phyloP scores from a whole-genome alignment of 805 yeast species.

The Wickerhamiella occidentalis region DNA sequence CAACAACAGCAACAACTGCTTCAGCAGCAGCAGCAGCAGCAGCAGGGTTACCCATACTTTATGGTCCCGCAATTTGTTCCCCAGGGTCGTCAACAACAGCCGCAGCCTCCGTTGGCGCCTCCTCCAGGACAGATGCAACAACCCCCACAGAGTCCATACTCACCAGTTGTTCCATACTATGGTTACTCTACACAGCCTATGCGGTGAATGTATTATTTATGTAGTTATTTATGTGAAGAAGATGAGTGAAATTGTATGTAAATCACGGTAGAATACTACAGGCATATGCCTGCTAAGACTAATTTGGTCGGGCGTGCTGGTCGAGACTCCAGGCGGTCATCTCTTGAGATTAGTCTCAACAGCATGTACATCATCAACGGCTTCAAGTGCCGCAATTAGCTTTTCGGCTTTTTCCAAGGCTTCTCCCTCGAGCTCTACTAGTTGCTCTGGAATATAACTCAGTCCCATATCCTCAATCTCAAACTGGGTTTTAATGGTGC shows the following conservation, averaged over 20 bases:
- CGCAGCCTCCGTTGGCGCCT: neutral
- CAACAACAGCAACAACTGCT: constrained; percentile 6
- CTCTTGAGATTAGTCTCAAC: constrained; percentile 53
- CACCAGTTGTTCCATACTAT: constrained; percentile 4
- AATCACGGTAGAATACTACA: too few relatives aligned
- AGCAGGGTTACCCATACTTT: constrained; percentile 3
- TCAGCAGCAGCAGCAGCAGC: constrained; percentile 3
- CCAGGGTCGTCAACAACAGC: constrained; percentile 7
- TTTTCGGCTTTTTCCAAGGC: constrained; percentile 41
- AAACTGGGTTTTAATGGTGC: constrained; percentile 43
- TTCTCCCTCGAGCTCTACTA: constrained; percentile 44
- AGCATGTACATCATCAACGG: constrained; percentile 72
- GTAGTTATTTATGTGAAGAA: constrained; percentile 5
- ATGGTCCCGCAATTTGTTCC: constrained; percentile 11
- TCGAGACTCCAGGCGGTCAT: too few relatives aligned
- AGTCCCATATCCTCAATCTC: constrained; percentile 60
- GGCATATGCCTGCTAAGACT: too few relatives aligned
- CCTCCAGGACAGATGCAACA: constrained; percentile 6
- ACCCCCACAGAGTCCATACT: constrained; percentile 6
- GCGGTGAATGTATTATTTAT: constrained; percentile 4
- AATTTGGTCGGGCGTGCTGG: too few relatives aligned
- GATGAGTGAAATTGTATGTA: neutral
- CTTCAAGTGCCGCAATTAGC: constrained; percentile 52
- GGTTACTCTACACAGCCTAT: constrained; percentile 2
- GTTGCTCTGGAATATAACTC: constrained; percentile 54